Percentiles rank a stretch among this genome's conserved stretches.
Evolutionary conservation across 2,329 filamentous ascomycete genomes (phyloP).

Genomic region (Uncinocarpus reesii): DNA sequence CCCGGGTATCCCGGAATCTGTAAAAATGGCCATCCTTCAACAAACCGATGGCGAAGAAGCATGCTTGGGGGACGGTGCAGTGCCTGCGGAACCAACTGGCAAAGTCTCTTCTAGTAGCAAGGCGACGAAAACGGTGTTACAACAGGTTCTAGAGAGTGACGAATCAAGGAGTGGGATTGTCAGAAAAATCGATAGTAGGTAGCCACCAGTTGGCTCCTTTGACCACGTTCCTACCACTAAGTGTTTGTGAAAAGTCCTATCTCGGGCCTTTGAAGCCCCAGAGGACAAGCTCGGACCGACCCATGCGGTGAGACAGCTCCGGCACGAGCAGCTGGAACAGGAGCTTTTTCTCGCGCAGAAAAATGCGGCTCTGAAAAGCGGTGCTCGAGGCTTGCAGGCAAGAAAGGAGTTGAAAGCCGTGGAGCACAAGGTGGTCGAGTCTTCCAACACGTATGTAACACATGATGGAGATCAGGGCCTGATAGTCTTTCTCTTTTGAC

Average conservation of each 20-base stretch:
- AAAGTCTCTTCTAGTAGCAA: not conserved
- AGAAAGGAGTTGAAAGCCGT: slow-evolving; percentile 61
- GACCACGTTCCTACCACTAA: not conserved
- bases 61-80: slow-evolving; percentile 6
- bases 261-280: slow-evolving; percentile 48
- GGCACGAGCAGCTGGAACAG: slow-evolving; percentile 52
- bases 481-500: not conserved
- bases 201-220: not conserved
- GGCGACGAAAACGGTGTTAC: slow-evolving; percentile 45
- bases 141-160: slow-evolving; percentile 53
- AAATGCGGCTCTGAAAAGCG: slow-evolving; percentile 62
- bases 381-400: slow-evolving; percentile 62
- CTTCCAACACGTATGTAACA: slow-evolving; percentile 38
- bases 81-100: not conserved
- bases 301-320: slow-evolving; percentile 50
- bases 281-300: slow-evolving; percentile 50
- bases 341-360: slow-evolving; percentile 61
- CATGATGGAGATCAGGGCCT: not conserved
- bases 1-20: slow-evolving; percentile 59
- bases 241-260: slow-evolving; percentile 39
- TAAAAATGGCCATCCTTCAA: slow-evolving; percentile 57
- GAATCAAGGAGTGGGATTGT: slow-evolving; percentile 44
- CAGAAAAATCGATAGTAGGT: slow-evolving; percentile 50
- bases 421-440: slow-evolving; percentile 56
- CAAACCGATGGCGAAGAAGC: slow-evolving; percentile 46